Percentiles rank a stretch among this genome's conserved stretches.
phyloP scores from a whole-genome alignment of 768 basidiomycete genomes.

The Podaxis sp. region DNA sequence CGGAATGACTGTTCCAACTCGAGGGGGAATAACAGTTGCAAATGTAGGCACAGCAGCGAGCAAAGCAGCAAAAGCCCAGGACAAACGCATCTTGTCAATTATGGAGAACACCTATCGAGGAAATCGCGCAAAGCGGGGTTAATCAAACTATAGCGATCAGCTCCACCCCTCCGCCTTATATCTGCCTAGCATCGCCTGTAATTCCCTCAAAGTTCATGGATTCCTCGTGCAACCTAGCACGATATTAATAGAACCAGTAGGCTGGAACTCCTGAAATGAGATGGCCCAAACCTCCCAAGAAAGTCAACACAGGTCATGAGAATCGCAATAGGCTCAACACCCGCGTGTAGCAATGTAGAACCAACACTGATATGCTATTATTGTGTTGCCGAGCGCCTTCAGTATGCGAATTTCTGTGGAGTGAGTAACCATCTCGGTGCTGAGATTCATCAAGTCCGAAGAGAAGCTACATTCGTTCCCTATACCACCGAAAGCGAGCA shows the following conservation, averaged over 20 bases:
- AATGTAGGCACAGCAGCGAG: conserved; percentile 11
- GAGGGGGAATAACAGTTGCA: conserved; percentile 17
- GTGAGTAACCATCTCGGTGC: neutral
- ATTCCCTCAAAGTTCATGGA: neutral
- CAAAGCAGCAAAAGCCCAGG: conserved; percentile 9
- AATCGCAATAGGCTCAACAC: neutral
- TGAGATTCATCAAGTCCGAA: neutral
- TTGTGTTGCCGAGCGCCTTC: neutral
- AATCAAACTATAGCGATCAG: neutral
- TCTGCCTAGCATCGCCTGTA: neutral
- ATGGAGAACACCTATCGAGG: neutral
- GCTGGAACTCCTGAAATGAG: neutral
- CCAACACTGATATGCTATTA: neutral
- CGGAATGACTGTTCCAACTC: conserved; percentile 23
- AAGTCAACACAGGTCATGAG: neutral
- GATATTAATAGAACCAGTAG: neutral
- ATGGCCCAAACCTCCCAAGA: neutral
- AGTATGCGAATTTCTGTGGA: neutral
- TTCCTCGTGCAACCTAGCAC: neutral
- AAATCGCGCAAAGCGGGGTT: neutral
- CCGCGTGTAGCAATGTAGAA: neutral
- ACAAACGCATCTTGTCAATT: conserved; percentile 7
- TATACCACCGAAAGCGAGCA: neutral
- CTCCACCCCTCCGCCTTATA: conserved; percentile 4
- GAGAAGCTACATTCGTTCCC: neutral